A percentile compares a stretch with the other conserved stretches of the same genome.
Conservation (phyloP, 108 stramenopile species). For the Chaetoceros muelleri region DNA sequence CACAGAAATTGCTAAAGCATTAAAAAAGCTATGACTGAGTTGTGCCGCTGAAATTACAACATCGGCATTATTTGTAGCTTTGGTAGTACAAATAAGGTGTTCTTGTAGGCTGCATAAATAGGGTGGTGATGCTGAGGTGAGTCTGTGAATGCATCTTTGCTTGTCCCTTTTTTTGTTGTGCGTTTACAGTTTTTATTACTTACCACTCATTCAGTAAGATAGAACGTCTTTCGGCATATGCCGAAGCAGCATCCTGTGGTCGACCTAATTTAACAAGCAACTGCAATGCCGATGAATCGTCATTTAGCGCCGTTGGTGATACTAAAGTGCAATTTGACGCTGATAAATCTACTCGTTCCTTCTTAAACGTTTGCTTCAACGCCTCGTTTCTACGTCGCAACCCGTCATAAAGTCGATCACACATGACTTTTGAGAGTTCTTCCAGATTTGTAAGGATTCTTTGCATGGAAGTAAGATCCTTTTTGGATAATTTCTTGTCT, state of each 20-base stretch:
- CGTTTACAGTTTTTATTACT: constrained; percentile 1
- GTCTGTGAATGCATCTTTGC: background rate
- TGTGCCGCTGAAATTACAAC: constrained; percentile 79
- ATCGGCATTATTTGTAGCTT: constrained; percentile 41
- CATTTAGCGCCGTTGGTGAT: constrained; percentile 64
- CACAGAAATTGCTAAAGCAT: constrained; percentile 58
- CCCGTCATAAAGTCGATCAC: constrained; percentile 60
- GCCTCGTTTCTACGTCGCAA: constrained; percentile 79
- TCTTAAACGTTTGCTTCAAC: constrained; percentile 61
- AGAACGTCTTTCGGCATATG: constrained; percentile 64
- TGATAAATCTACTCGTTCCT: constrained; percentile 61
- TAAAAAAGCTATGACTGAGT: constrained; percentile 79
- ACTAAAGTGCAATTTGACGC: constrained; percentile 50
- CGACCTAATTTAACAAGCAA: constrained; percentile 66
- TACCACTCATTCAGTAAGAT: constrained; percentile 65
- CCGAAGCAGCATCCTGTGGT: constrained; percentile 70
- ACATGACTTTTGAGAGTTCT: constrained; percentile 42
- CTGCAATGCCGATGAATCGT: constrained; percentile 59
- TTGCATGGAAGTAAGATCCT: constrained; percentile 37
- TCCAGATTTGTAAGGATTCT: constrained; percentile 33
- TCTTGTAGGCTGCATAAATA: constrained; percentile 45
- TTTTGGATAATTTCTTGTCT: constrained; percentile 42
- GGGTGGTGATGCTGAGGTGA: background rate
- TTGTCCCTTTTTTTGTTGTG: background rate
- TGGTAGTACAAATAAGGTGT: constrained; percentile 53